Base-by-base conservation (phyloP, 2,329 filamentous ascomycete species). In the Ceratocystis variospora region DNA sequence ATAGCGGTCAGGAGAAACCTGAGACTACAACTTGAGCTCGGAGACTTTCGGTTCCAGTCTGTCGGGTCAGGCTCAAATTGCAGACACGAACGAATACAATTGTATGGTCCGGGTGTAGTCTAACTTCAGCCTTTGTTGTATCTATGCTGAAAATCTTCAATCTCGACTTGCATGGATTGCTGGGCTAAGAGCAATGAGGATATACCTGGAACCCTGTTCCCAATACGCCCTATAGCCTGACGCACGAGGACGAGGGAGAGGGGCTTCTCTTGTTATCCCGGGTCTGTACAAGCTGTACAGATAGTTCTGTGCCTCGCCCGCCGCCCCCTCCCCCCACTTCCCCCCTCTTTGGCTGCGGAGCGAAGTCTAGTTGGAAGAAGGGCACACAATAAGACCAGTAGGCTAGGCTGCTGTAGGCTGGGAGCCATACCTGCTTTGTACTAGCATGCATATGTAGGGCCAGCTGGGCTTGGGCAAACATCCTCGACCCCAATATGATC, bases 1-100 rank as follows among this genome's bases (percentile, higher is more conserved):
- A 37, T 31, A 59, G 55, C 55, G 28, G 55, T 37, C 28, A 59
- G 15, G 28, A 33, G 55, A 33, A 41, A 31, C 31, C 17, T 59
- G 55, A 59, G 55, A 59, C 55, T 15, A 31, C 44, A 28, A 31
- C 28, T 53, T 63, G 62, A 63, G n/a, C 44, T 48, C 31, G 62
- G 62, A 50, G 44, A 50, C 15, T 50, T 48, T 63, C 62, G 62
- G 62, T 31, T 50, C 62, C 62, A 63, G 46, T 12, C 62, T 53
- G 44, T 50, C 62, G 62, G 62, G 62, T 63, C 62, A 2, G 12
- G 10, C 45, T 48, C 8, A 17, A 31, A 59, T 37, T 37, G 6
- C 31, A 63, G 44, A 31, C 45, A 50, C 50, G 12, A 28, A 53
- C 28, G 48, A 53, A 53, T 12, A 53, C 15, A 15, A 15, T 12